Evolutionary conservation across 2,329 filamentous ascomycete genomes (phyloP).

Genomic region (Colletotrichum orbiculare): DNA sequence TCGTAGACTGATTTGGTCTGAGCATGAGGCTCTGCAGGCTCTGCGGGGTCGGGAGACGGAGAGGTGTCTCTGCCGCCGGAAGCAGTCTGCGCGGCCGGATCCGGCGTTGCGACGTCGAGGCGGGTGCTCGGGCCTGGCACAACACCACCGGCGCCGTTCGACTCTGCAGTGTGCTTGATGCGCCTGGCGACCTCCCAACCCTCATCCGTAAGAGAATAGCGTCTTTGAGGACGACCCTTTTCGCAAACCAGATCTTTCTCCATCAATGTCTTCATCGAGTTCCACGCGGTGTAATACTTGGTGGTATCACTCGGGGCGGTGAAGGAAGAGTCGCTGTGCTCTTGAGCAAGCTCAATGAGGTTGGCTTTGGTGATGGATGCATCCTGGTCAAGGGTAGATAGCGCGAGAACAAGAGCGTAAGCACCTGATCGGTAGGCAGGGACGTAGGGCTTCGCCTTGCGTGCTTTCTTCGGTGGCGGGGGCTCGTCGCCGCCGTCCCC

Average conservation of each 20-base stretch:
- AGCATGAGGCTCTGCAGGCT: slow-evolving; percentile 40
- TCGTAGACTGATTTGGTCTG: slow-evolving; percentile 44
- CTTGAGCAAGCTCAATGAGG: slow-evolving; percentile 76
- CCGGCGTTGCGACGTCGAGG: slow-evolving; percentile 9
- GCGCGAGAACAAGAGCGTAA: slow-evolving; percentile 77
- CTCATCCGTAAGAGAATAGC: slow-evolving; percentile 79
- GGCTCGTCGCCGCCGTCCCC: slow-evolving; percentile 45
- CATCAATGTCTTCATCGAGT: slow-evolving; percentile 80
- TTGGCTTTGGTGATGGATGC: slow-evolving; percentile 72
- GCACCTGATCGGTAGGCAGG: slow-evolving; percentile 78
- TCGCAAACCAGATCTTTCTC: slow-evolving; percentile 80
- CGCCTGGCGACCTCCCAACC: slow-evolving; percentile 79
- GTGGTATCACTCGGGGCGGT: slow-evolving; percentile 73
- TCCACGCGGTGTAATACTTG: slow-evolving; percentile 84
- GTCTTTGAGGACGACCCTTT: slow-evolving; percentile 73
- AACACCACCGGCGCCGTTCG: slow-evolving; percentile 1
- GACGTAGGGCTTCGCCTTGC: slow-evolving; percentile 75
- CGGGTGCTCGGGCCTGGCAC: slow-evolving; percentile 36
- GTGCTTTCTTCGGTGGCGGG: slow-evolving; percentile 65
- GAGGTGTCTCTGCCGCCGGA: slow-evolving; percentile 5
- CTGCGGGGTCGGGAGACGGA: slow-evolving; percentile 24
- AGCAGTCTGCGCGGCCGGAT: neutral
- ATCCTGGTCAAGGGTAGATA: slow-evolving; percentile 69
- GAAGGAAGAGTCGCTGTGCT: slow-evolving; percentile 79
- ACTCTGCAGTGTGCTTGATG: slow-evolving; percentile 64